Evolutionary conservation across 192 early-diverging fungal species (phyloP).

Genomic region (Coemansia sp.): DNA sequence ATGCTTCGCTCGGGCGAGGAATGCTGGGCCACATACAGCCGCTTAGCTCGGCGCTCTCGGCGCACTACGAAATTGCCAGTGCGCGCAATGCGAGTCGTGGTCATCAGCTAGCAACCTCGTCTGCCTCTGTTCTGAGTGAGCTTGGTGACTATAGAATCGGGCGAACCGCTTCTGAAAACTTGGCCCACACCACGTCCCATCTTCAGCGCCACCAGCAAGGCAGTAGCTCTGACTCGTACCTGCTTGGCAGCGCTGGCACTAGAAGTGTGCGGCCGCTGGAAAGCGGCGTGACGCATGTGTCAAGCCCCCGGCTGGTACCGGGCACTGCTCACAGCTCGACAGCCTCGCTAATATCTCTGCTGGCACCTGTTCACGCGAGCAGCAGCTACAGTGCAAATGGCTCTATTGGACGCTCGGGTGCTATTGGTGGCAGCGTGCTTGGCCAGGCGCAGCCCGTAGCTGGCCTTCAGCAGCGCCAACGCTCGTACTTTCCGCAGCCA

Average conservation of each 20-base stretch:
- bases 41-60: conserved; percentile 41
- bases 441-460: neutral
- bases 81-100: conserved; percentile 12
- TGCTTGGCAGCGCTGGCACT: conserved; percentile 2
- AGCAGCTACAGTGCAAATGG: conserved; percentile 17
- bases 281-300: conserved; percentile 14
- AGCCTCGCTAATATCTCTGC: conserved; percentile 37
- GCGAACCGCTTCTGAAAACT: conserved; percentile 26
- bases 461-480: conserved; percentile 25
- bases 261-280: conserved; percentile 21
- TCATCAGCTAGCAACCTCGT: neutral
- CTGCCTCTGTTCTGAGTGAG: conserved; percentile 9
- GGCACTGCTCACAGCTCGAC: conserved; percentile 45
- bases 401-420: conserved; percentile 27
- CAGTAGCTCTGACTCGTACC: conserved; percentile 11
- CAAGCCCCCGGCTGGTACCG: conserved; percentile 37
- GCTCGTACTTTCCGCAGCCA: conserved; percentile 31
- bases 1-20: conserved; percentile 27
- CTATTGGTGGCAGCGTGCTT: conserved; percentile 3
- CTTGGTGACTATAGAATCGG: conserved; percentile 34
- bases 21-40: conserved; percentile 21
- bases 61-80: conserved; percentile 17
- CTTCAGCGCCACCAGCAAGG: conserved; percentile 13
- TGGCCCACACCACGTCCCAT: conserved; percentile 1
- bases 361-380: conserved; percentile 19